A percentile compares a stretch with the other conserved stretches of the same genome.
phyloP scores from a whole-genome alignment of 2,329 filamentous ascomycete species.

The Blumeriella jaapii region DNA sequence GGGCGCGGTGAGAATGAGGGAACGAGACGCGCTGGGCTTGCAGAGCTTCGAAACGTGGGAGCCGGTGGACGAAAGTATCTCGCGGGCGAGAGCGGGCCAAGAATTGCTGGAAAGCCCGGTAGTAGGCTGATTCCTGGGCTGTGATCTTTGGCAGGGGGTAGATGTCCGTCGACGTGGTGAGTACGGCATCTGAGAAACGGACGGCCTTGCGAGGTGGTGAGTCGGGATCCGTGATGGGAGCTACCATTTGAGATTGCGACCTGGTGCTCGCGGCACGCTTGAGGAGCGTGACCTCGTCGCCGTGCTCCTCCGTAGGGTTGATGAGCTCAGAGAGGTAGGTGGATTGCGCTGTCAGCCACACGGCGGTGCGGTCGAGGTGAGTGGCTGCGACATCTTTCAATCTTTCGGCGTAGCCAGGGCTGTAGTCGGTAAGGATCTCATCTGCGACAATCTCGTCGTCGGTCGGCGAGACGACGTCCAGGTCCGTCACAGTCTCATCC shows the following conservation, averaged over 20 bases:
- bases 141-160: slow-evolving; percentile 38
- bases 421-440: slow-evolving; percentile 59
- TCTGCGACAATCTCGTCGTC: slow-evolving; percentile 44
- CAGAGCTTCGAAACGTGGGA: slow-evolving; percentile 76
- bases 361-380: slow-evolving; percentile 74
- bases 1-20: slow-evolving; percentile 60
- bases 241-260: slow-evolving; percentile 13
- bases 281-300: slow-evolving; percentile 25
- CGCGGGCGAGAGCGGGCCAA: slow-evolving; percentile 50
- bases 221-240: too few species aligned
- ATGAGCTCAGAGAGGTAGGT: slow-evolving; percentile 61
- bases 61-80: slow-evolving; percentile 77
- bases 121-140: slow-evolving; percentile 68
- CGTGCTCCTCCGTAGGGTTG: slow-evolving; percentile 38
- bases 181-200: slow-evolving; percentile 51
- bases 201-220: slow-evolving; percentile 57
- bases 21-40: slow-evolving; percentile 73
- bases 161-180: slow-evolving; percentile 14
- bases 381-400: slow-evolving; percentile 57
- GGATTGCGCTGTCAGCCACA: slow-evolving; percentile 78
- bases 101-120: slow-evolving; percentile 73
- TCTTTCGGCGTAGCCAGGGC: slow-evolving; percentile 63
- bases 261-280: slow-evolving; percentile 22
- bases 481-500: slow-evolving; percentile 30
- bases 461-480: slow-evolving; percentile 17